phyloP scores from a whole-genome alignment of 2,329 filamentous ascomycete genomes.

The Phaeosphaeriaceae sp. region DNA sequence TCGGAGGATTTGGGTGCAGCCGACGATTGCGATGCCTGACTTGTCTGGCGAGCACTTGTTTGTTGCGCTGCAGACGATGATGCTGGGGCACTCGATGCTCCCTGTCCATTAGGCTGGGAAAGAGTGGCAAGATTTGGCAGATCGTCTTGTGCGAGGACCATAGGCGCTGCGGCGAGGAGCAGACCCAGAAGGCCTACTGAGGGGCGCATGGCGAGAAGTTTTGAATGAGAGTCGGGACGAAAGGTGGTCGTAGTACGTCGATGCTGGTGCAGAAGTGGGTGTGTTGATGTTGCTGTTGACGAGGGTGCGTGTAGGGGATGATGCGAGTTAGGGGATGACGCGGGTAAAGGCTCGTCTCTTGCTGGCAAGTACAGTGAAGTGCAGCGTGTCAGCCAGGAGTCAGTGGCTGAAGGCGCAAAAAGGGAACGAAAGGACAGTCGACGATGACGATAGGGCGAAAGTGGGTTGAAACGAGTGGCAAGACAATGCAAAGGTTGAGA shows the following conservation, averaged over 20 bases:
- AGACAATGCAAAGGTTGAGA: conserved; percentile 32
- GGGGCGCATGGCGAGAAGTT: conserved; percentile 34
- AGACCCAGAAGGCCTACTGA: conserved; percentile 39
- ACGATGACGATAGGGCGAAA: conserved; percentile 20
- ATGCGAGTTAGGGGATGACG: conserved; percentile 28
- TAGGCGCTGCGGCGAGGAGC: conserved; percentile 38
- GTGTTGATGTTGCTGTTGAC: conserved; percentile 12
- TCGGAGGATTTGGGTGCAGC: neutral
- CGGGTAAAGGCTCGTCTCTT: conserved; percentile 25
- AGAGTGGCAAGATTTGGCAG: conserved; percentile 39
- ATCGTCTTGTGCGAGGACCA: conserved; percentile 39
- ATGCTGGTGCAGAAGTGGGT: conserved; percentile 9
- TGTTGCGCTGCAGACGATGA: conserved; percentile 3
- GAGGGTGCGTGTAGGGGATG: conserved; percentile 9
- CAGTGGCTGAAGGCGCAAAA: conserved; percentile 15
- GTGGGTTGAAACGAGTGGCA: conserved; percentile 42
- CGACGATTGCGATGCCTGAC: conserved; percentile 15
- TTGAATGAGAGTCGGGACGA: conserved; percentile 20
- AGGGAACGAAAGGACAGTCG: conserved; percentile 15
- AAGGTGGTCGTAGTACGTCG: conserved; percentile 10
- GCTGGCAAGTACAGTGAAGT: no score
- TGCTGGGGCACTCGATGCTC: conserved; percentile 20
- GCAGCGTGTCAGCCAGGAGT: conserved; percentile 30
- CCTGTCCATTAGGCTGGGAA: conserved; percentile 27
- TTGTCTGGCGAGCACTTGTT: conserved; percentile 15